Evolutionary conservation across 2,329 filamentous ascomycete genomes (phyloP), one percentile per base, ranked within the genome.

Genomic region (Cladophialophora psammophila): DNA sequence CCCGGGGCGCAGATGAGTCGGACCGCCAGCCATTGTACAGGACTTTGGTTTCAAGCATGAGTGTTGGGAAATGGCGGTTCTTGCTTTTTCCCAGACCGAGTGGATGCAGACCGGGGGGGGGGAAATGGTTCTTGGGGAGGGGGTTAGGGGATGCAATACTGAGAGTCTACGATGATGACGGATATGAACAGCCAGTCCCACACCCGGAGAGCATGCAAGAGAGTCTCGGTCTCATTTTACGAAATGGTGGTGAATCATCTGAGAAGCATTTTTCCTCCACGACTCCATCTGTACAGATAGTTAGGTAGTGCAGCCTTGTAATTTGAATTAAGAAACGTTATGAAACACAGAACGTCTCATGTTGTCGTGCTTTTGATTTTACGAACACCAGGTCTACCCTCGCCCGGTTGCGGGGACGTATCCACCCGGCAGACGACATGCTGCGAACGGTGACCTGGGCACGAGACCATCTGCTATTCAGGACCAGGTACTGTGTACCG

Each of bases 281-380:
- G n/a, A 53, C 45, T 50, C 18, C 45, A 26, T 50, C 18, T 61
- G 59, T 61, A 61, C 60, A 63, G 35, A 45, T 63, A 55, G 50
- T 26, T 40, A 45, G 52, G 56, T 63, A 56, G 61, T 31, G 31
- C 15, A 58, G 20, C 34, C 54, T 64, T 64, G 61, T 64, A 64
- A 58, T 64, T 64, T 56, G 53, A 31, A 64, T 52, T 26, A 31
- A 57, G 53, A 64, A 50, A 64, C 20, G 35, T 58, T 13, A 58
- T 40, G 48, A 36, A 52, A 36, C n/a, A 15, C 35, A 50, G 36
- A n/a, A 6, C 35, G 50, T 56, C 60, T 63, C 20, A 26, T 18
- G 31, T 15, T 4, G 8, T 56, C 36, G 50, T 63, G 50, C 34
- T 9, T 26, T n/a, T 42, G 38, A 34, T 45, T 32, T 48, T 20